Conservation (phyloP, 2,329 filamentous ascomycete genomes). For the Aquanectria penicillioides region DNA sequence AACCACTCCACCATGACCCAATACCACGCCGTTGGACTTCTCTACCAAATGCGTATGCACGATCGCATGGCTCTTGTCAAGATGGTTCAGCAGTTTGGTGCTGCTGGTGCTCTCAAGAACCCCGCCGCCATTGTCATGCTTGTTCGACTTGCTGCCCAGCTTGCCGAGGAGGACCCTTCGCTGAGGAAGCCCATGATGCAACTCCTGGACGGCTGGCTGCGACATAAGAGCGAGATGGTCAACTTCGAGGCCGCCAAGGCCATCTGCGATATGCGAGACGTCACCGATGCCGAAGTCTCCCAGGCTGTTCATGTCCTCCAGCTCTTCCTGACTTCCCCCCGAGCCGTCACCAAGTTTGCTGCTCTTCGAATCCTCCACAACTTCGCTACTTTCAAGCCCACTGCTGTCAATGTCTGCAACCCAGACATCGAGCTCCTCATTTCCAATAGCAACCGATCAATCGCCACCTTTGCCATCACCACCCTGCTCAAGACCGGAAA, state of each 20-base stretch:
- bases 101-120: slow-evolving; percentile 91
- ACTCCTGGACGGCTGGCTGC: slow-evolving; percentile 93
- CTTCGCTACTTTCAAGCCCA: slow-evolving; percentile 96
- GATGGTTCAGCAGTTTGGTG: slow-evolving; percentile 99
- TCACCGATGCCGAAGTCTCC: slow-evolving; percentile 89
- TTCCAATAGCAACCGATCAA: slow-evolving; percentile 95
- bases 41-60: slow-evolving; percentile 98
- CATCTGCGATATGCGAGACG: slow-evolving; percentile 93
- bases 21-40: slow-evolving; percentile 95
- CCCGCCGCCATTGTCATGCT: slow-evolving; percentile 92
- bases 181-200: slow-evolving; percentile 97
- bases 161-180: slow-evolving; percentile 91
- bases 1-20: slow-evolving; percentile 98
- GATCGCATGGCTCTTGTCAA: slow-evolving; percentile 99
- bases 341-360: slow-evolving; percentile 96
- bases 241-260: slow-evolving; percentile 99
- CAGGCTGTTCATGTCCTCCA: slow-evolving; percentile 96
- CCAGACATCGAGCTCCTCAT: slow-evolving; percentile 97
- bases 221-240: slow-evolving; percentile 99
- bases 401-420: slow-evolving; percentile 92
- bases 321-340: slow-evolving; percentile 94
- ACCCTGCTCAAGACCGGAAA: slow-evolving; percentile 98
- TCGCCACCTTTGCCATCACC: slow-evolving; percentile 98
- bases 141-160: slow-evolving; percentile 89
- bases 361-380: slow-evolving; percentile 96